These are phyloP conservation scores for Nemophila menziesii DNA, from an alignment of 257 asterid genomes.

Conservation along the genomic window DNA sequence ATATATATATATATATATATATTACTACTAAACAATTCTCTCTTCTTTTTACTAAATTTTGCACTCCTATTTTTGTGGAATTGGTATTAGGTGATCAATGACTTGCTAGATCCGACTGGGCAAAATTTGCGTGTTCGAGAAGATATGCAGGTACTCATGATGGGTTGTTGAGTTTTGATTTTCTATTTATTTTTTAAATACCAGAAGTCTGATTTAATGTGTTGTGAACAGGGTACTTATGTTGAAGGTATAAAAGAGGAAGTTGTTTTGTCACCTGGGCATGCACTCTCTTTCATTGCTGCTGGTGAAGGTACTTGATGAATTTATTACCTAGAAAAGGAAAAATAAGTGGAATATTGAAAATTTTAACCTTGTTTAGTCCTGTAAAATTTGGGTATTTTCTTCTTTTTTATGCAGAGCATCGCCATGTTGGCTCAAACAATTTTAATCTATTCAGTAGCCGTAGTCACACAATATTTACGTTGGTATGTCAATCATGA, in stretches of 20 bases:
- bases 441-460: constrained; percentile 97
- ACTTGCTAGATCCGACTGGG: constrained; percentile 96
- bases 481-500: constrained; percentile 47
- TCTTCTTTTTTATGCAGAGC: constrained; percentile 50
- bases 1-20: no score
- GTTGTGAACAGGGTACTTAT: constrained; percentile 71
- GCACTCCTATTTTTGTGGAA: not conserved
- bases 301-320: constrained; percentile 82
- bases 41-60: not conserved
- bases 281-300: constrained; percentile 97
- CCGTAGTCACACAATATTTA: constrained; percentile 98
- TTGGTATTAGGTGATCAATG: constrained; percentile 74
- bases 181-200: no score
- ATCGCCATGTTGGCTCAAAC: constrained; percentile 98
- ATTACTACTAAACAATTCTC: not conserved
- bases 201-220: no score
- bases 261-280: constrained; percentile 98
- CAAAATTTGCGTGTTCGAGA: constrained; percentile 97
- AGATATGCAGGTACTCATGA: constrained; percentile 65
- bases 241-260: constrained; percentile 99
- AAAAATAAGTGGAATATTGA: not conserved
- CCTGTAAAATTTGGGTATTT: not conserved
- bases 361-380: not conserved
- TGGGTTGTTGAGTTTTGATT: not conserved
- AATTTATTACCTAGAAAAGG: constrained; percentile 6